Conservation (phyloP, 1,284 basidiomycete genomes). For the Tetrapyrgos nigripes region DNA sequence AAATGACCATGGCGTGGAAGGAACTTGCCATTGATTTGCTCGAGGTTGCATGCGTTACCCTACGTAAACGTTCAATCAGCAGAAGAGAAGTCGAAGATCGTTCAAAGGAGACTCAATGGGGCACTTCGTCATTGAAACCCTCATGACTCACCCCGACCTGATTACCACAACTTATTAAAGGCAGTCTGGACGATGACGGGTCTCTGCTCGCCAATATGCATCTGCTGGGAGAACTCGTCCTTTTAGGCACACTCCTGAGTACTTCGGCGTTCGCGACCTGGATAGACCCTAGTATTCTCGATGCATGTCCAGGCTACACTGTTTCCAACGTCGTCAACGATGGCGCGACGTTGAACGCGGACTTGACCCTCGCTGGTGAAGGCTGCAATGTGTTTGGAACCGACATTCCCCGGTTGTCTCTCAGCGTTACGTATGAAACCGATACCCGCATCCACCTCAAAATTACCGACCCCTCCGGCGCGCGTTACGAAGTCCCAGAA, state of each 20-base stretch:
- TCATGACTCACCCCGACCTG: not conserved
- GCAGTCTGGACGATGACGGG: not conserved
- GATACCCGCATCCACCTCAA: not conserved
- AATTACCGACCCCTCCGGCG: conserved; percentile 16
- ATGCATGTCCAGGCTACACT: conserved; percentile 63
- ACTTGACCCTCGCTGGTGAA: conserved; percentile 57
- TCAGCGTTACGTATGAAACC: conserved; percentile 63
- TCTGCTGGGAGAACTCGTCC: not conserved
- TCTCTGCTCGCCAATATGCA: not conserved
- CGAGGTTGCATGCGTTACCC: too few species aligned
- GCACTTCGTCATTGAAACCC: not conserved
- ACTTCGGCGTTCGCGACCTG: not conserved
- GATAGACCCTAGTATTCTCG: conserved; percentile 43
- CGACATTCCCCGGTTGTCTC: conserved; percentile 57
- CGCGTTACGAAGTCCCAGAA: conserved; percentile 76
- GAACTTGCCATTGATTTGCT: too few species aligned
- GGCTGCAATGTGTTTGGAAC: conserved; percentile 71
- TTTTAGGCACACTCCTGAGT: not conserved
- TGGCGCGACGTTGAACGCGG: conserved; percentile 53
- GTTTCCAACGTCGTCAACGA: conserved; percentile 44
- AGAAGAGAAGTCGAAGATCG: too few species aligned
- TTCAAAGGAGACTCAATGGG: too few species aligned
- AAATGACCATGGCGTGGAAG: too few species aligned
- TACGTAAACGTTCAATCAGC: too few species aligned
- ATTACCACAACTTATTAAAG: not conserved